Percentiles rank a stretch among this genome's conserved stretches.
Evolutionary conservation across 2,329 filamentous ascomycete genomes (phyloP).

Genomic region (Chrysosporium keratinophilum): DNA sequence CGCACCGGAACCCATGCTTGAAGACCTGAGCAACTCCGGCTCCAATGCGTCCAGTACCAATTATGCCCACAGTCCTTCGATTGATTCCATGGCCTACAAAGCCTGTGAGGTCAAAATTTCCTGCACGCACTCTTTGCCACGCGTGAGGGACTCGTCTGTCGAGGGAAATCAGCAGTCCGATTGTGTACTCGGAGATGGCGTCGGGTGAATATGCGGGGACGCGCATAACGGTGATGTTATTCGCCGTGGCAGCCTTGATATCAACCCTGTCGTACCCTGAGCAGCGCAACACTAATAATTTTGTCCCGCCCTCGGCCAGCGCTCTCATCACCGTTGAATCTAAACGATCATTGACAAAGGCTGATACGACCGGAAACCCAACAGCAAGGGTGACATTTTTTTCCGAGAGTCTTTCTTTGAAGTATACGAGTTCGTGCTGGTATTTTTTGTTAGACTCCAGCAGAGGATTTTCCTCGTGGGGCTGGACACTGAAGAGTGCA

Average conservation of each 20-base stretch:
- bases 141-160: slow-evolving; percentile 59
- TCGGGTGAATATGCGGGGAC: slow-evolving; percentile 60
- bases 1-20: slow-evolving; percentile 52
- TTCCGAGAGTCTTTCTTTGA: slow-evolving; percentile 47
- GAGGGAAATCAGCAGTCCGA: slow-evolving; percentile 57
- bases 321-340: slow-evolving; percentile 42
- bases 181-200: slow-evolving; percentile 58
- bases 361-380: slow-evolving; percentile 50
- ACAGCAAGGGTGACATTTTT: slow-evolving; percentile 48
- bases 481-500: slow-evolving; percentile 54
- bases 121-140: slow-evolving; percentile 58
- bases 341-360: slow-evolving; percentile 58
- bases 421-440: slow-evolving; percentile 45
- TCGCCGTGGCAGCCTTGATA: slow-evolving; percentile 44
- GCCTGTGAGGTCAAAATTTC: slow-evolving; percentile 57
- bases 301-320: slow-evolving; percentile 43
- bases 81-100: slow-evolving; percentile 48
- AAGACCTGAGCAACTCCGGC: slow-evolving; percentile 52
- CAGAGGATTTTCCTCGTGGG: slow-evolving; percentile 51
- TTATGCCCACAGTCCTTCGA: slow-evolving; percentile 56
- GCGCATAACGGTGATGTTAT: slow-evolving; percentile 53
- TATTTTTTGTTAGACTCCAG: slow-evolving; percentile 32
- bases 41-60: slow-evolving; percentile 58
- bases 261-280: slow-evolving; percentile 61
- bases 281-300: slow-evolving; percentile 54